Evolutionary conservation across 2,329 filamentous ascomycete genomes (phyloP).

Genomic region (Pseudocercospora ulei): DNA sequence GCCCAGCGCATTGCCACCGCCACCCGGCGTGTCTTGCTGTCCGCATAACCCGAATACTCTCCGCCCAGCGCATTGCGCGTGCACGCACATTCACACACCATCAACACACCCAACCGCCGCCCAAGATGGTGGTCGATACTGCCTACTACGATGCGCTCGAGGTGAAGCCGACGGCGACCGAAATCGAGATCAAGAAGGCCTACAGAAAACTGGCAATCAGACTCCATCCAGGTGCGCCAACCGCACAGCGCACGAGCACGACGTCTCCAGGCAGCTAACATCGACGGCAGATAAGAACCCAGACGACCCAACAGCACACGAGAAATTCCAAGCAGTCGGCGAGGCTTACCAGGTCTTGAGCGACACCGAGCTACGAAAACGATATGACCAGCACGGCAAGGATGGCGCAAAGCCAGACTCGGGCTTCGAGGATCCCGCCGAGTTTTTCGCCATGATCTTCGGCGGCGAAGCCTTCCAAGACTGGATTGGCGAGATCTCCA

Average conservation of each 20-base stretch:
- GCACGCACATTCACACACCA: neutral
- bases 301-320: conserved; percentile 84
- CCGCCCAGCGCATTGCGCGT: no score
- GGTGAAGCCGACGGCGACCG: conserved; percentile 67
- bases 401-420: conserved; percentile 82
- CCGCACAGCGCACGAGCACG: neutral
- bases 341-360: conserved; percentile 75
- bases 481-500: conserved; percentile 93
- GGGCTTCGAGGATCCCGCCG: conserved; percentile 86
- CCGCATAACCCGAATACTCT: no score
- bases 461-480: conserved; percentile 92
- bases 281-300: conserved; percentile 79
- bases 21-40: no score
- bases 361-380: conserved; percentile 72
- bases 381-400: conserved; percentile 96
- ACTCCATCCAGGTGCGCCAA: conserved; percentile 58
- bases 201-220: conserved; percentile 87
- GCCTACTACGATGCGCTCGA: conserved; percentile 84
- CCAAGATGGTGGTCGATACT: conserved; percentile 77
- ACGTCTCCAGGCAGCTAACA: conserved; percentile 5
- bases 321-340: conserved; percentile 77
- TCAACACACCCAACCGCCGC: neutral
- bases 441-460: conserved; percentile 98
- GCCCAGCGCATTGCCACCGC: no score
- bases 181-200: conserved; percentile 96